Conservation (phyloP, 2,329 filamentous ascomycete species). For the Grosmannia clavigera region DNA sequence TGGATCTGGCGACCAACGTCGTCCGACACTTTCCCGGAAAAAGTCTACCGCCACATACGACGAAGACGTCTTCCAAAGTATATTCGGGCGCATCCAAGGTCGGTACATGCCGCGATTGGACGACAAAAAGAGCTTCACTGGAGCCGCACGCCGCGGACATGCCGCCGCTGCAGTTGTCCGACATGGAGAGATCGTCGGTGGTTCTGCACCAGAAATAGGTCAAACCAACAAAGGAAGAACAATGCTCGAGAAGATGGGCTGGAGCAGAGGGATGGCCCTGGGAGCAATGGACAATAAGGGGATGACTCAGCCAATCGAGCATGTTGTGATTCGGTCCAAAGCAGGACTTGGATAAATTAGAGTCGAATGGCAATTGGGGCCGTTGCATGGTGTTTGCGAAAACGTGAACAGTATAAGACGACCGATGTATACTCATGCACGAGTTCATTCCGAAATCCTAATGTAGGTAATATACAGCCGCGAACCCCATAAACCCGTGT, state of each 20-base stretch:
- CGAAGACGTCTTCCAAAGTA: constrained; percentile 39
- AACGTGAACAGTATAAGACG: neutral
- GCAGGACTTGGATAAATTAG: constrained; percentile 57
- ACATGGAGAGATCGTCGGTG: constrained; percentile 83
- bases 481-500: constrained; percentile 57
- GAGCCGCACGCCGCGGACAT: constrained; percentile 20
- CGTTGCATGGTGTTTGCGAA: neutral
- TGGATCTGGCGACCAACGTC: constrained; percentile 60
- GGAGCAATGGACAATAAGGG: constrained; percentile 77
- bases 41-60: constrained; percentile 49
- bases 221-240: constrained; percentile 70
- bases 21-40: constrained; percentile 67
- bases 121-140: constrained; percentile 19
- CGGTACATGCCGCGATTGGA: constrained; percentile 45
- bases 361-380: too few species aligned
- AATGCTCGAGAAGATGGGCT: constrained; percentile 96
- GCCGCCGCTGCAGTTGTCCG: constrained; percentile 45
- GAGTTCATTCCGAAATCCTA: constrained; percentile 50
- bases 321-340: constrained; percentile 77
- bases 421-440: constrained; percentile 37
- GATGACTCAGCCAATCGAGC: constrained; percentile 72
- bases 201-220: constrained; percentile 70
- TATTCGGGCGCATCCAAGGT: constrained; percentile 32
- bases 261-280: constrained; percentile 74
- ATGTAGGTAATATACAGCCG: constrained; percentile 61